Base-by-base conservation (phyloP, 2,329 filamentous ascomycete species). In the Colletotrichum cordylinicola region DNA sequence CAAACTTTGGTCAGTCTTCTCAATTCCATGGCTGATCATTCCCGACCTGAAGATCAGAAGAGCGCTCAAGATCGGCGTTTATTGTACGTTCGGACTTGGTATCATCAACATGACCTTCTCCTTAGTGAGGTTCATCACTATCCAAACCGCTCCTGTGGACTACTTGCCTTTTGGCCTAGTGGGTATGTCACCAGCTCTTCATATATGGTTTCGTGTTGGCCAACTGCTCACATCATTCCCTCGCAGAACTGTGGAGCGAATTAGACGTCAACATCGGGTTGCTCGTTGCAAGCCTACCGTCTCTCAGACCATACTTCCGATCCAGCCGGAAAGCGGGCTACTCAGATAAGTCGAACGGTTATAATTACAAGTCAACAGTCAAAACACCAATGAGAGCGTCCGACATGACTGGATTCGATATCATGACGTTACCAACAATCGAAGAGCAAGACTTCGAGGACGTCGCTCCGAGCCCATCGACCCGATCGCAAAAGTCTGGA, bases 41-140 rank as follows among this genome's bases (percentile, higher is more conserved):
- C 64, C 73, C 8, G 64, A 75, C 33, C 56, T 75, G 55, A 75
- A 75, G 33, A 73, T 75, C 56, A 75, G 21, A 31, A 62, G 15
- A n/a, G 33, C 56, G 3, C 43, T 75, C 6, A 75, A 75, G 13
- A 65, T 75, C 4, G 70, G 73, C 31, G 73, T 75, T 16, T 75
- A 75, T 5, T 75, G 69, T 27, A 75, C 73, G 6, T 75, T 75
- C 21, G 73, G 69, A 12, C 70, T 75, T 4, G 73, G 73, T 12
- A 56, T 75, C n/a, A 75, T 75, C 64, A 75, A 75, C 35, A 73
- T 75, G 64, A 73, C 70, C 4, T 75, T 75, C 29, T 75, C 73
- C 7, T 64, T 75, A 1, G 64, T 73, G 31, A 48, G 73, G n/a
- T 75, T 75, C 33, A 72, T 75, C n/a, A 75, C 73, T 8, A 73